Evolutionary conservation across 176 grass and related monocot genomes (phyloP).

Genomic region (Thalia dealbata): DNA sequence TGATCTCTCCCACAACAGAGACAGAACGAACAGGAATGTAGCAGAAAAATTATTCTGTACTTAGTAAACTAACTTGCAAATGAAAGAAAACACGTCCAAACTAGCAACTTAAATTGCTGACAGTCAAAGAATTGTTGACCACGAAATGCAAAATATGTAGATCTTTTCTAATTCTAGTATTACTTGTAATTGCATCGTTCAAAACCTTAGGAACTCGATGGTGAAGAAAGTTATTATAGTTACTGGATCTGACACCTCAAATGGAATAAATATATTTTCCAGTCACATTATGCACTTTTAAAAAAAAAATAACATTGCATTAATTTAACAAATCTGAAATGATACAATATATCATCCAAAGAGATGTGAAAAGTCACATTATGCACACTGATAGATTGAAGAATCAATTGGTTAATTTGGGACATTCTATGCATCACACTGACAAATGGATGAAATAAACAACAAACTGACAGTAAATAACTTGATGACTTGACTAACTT

Average conservation of each 20-base stretch:
- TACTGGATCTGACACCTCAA: background rate
- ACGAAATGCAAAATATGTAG: background rate
- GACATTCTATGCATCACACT: background rate
- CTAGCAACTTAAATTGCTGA: background rate
- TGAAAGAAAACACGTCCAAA: background rate
- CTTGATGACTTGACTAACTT: too few relatives aligned
- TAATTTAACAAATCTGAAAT: too few relatives aligned
- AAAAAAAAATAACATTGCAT: too few relatives aligned
- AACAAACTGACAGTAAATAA: background rate
- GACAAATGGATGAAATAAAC: background rate
- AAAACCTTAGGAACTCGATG: background rate
- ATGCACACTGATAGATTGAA: constrained; percentile 1
- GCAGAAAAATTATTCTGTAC: constrained; percentile 30
- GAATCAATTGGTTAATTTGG: background rate
- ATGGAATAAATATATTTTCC: background rate
- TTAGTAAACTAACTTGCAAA: background rate
- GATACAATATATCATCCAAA: too few relatives aligned
- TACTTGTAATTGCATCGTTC: background rate
- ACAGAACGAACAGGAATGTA: constrained; percentile 91
- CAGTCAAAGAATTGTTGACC: background rate
- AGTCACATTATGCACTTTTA: too few relatives aligned
- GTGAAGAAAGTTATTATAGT: background rate
- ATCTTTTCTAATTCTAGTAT: background rate
- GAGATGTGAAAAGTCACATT: too few relatives aligned
- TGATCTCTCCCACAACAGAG: constrained; percentile 59